These are phyloP conservation scores for Phellopilus nigrolimitatus DNA, from an alignment of 1,284 basidiomycete genomes.

Conservation along the genomic window DNA sequence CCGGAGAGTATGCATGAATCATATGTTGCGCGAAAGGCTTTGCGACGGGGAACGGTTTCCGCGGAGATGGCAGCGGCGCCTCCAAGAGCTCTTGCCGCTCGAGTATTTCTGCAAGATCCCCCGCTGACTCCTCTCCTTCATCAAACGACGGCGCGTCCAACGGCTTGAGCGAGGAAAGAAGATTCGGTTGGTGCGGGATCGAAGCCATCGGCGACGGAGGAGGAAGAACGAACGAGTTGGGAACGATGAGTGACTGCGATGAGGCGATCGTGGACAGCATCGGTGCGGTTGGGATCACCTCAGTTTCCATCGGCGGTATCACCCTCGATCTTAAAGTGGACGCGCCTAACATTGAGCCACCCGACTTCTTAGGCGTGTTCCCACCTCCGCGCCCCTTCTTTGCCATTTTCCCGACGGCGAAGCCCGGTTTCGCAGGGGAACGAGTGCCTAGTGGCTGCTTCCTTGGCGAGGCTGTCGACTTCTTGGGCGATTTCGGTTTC, in stretches of 20 bases:
- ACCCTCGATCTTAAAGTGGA: constrained; percentile 13
- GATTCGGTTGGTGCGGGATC: constrained; percentile 11
- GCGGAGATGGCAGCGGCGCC: not conserved
- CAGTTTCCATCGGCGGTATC: constrained; percentile 18
- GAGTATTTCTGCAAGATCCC: not conserved
- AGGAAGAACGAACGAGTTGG: constrained; percentile 18
- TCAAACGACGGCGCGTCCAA: constrained; percentile 6
- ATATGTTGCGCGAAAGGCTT: constrained; percentile 63
- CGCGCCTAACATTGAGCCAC: constrained; percentile 9
- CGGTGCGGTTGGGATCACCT: constrained; percentile 12
- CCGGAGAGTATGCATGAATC: constrained; percentile 75
- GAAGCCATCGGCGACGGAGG: constrained; percentile 19
- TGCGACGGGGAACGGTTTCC: constrained; percentile 55
- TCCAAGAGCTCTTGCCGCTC: not conserved
- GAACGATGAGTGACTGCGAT: constrained; percentile 17
- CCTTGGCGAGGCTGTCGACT: constrained; percentile 20
- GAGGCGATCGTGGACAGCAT: constrained; percentile 1
- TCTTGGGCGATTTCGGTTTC: constrained; percentile 38
- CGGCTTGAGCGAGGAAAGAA: constrained; percentile 13
- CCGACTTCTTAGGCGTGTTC: constrained; percentile 11
- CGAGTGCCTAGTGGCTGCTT: not conserved
- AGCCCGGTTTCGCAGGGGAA: constrained; percentile 13
- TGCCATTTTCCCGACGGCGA: constrained; percentile 15
- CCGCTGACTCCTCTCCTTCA: not conserved
- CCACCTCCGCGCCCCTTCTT: constrained; percentile 7